A percentile compares a stretch with the other conserved stretches of the same genome.
Conservation (phyloP, 345 rosid genomes). For the Sonneratia alba region DNA sequence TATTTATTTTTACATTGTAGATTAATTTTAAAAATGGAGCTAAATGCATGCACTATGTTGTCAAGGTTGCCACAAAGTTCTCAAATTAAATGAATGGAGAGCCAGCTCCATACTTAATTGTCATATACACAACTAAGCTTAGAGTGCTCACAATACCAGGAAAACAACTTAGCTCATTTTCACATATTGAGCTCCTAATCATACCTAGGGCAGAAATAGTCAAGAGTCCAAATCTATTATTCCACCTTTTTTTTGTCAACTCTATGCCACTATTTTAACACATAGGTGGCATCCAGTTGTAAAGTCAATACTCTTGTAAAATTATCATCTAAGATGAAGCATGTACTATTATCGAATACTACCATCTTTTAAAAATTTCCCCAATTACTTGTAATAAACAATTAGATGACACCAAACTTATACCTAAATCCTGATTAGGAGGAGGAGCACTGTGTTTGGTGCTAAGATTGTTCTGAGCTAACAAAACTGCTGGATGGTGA, state of each 20-base stretch:
- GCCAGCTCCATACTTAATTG: too few relatives aligned
- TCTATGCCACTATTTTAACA: not conserved
- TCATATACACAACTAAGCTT: too few relatives aligned
- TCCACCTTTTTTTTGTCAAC: not conserved
- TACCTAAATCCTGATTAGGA: constrained; percentile 42
- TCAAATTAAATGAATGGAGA: too few relatives aligned
- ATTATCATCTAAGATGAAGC: not conserved
- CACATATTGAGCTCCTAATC: too few relatives aligned
- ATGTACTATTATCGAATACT: not conserved
- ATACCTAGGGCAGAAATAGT: too few relatives aligned
- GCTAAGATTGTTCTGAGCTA: constrained; percentile 33
- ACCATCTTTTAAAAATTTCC: not conserved
- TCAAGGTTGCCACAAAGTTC: too few relatives aligned
- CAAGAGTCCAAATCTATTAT: too few relatives aligned
- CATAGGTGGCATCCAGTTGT: not conserved
- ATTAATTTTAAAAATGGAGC: too few relatives aligned
- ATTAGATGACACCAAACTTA: not conserved
- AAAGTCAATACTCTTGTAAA: not conserved
- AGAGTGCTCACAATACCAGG: too few relatives aligned
- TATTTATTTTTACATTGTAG: too few relatives aligned
- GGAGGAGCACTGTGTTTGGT: constrained; percentile 25
- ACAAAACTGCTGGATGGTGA: constrained; percentile 44
- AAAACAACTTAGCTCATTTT: too few relatives aligned
- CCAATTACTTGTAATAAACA: not conserved
- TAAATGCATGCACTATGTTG: too few relatives aligned